These are phyloP conservation scores for Candida ulmi DNA, from an alignment of 805 yeast genomes.

Conservation along the genomic window DNA sequence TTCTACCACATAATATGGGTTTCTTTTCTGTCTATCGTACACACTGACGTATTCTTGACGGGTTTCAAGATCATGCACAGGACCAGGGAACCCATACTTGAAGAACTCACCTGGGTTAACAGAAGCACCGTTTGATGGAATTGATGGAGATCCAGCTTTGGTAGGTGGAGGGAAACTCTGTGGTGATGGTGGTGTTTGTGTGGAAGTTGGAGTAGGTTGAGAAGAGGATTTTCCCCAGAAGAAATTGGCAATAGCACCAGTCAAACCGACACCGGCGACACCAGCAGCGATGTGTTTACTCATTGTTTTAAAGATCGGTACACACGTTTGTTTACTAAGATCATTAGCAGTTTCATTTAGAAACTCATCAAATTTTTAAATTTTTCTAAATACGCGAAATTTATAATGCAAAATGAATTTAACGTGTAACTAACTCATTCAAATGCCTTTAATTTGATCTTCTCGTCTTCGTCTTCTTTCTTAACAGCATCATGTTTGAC, in stretches of 20 bases:
- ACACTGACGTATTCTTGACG: slow-evolving; percentile 79
- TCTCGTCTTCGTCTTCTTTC: slow-evolving; percentile 22
- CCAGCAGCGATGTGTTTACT: slow-evolving; percentile 22
- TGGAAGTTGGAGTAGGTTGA: slow-evolving; percentile 1
- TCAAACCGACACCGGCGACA: slow-evolving; percentile 23
- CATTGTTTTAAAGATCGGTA: slow-evolving; percentile 11
- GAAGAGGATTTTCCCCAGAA: slow-evolving; percentile 25
- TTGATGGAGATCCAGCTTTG: not conserved
- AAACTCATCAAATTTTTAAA: too few relatives aligned
- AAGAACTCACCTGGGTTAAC: slow-evolving; percentile 78
- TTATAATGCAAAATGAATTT: too few relatives aligned
- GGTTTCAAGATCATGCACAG: slow-evolving; percentile 74
- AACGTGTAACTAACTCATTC: slow-evolving; percentile 11
- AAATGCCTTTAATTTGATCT: slow-evolving; percentile 50
- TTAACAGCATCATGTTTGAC: slow-evolving; percentile 28
- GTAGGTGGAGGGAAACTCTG: not conserved
- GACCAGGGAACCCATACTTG: slow-evolving; percentile 94
- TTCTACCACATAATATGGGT: slow-evolving; percentile 85
- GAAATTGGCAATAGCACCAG: slow-evolving; percentile 29
- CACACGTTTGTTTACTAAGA: too few relatives aligned
- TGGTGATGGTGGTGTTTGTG: not conserved
- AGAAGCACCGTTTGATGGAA: slow-evolving; percentile 15
- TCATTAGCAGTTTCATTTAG: too few relatives aligned
- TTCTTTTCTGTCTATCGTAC: slow-evolving; percentile 76
- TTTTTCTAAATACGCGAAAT: too few relatives aligned